These are phyloP conservation scores for Pinus albicaulis DNA, from an alignment of 75 land plant species.

Conservation along the genomic window DNA sequence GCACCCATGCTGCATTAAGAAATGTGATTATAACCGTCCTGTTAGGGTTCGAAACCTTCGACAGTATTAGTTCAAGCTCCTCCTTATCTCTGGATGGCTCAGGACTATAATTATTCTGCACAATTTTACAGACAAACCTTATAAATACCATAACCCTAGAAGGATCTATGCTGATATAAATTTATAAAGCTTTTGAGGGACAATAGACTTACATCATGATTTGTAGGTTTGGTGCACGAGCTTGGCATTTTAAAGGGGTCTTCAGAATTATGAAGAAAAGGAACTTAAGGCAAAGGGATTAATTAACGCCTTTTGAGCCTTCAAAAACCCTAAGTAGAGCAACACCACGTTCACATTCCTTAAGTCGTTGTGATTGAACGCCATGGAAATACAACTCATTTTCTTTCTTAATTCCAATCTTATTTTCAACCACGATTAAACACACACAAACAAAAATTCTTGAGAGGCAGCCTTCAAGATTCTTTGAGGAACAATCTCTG, in stretches of 20 bases:
- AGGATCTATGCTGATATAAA: not conserved
- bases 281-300: not conserved
- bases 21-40: conserved; percentile 50
- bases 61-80: conserved; percentile 18
- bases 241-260: not conserved
- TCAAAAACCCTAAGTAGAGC: not conserved
- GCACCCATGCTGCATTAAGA: conserved; percentile 53
- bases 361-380: not conserved
- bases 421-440: too few relatives aligned
- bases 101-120: too few relatives aligned
- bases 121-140: too few relatives aligned
- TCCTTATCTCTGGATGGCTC: not conserved
- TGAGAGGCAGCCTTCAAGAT: too few relatives aligned
- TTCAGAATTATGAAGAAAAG: not conserved
- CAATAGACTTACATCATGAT: not conserved
- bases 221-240: not conserved
- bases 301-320: not conserved
- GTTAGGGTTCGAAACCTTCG: conserved; percentile 27
- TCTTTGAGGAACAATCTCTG: too few relatives aligned
- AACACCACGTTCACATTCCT: not conserved
- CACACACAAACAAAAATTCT: too few relatives aligned
- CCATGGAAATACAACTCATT: not conserved
- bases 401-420: too few relatives aligned
- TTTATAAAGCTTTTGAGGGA: not conserved
- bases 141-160: not conserved